Evolutionary conservation across 352 stramenopile genomes (phyloP).

Genomic region (Peronospora destructor): DNA sequence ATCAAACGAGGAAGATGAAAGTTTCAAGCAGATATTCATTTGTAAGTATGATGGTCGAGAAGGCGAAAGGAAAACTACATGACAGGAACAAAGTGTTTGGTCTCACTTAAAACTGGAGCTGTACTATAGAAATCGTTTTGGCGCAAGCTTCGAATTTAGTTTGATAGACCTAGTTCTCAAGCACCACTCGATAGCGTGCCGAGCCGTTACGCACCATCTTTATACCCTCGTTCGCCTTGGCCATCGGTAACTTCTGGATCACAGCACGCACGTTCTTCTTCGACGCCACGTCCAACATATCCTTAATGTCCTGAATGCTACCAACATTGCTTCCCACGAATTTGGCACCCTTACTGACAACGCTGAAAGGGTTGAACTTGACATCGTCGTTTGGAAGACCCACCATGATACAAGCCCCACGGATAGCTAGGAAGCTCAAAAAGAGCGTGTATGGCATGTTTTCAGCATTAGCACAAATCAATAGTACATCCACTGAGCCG

Average conservation of each 20-base stretch:
- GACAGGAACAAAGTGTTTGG: too few species aligned
- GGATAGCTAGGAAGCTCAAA: conserved; percentile 41
- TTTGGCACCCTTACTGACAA: conserved; percentile 36
- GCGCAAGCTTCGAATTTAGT: too few species aligned
- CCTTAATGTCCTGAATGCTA: conserved; percentile 68
- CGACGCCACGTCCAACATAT: conserved; percentile 82
- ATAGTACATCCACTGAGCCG: conserved; percentile 49
- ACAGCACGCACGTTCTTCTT: conserved; percentile 60
- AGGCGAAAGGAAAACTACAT: too few species aligned
- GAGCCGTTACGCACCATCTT: conserved; percentile 27
- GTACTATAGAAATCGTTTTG: too few species aligned
- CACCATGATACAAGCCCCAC: conserved; percentile 60
- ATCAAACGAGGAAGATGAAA: too few species aligned
- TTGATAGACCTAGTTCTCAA: neutral
- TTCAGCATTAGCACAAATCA: conserved; percentile 59
- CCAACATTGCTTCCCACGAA: conserved; percentile 75
- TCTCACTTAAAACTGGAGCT: too few species aligned
- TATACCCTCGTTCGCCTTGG: conserved; percentile 30
- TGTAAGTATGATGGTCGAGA: too few species aligned
- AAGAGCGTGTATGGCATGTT: conserved; percentile 47
- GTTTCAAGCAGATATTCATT: too few species aligned
- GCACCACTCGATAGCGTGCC: neutral
- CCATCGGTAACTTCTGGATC: conserved; percentile 44
- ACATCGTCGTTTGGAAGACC: conserved; percentile 56
- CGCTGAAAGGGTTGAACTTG: conserved; percentile 37